Base-by-base conservation (phyloP, 1,284 basidiomycete genomes). In the Volvariella surrecta region DNA sequence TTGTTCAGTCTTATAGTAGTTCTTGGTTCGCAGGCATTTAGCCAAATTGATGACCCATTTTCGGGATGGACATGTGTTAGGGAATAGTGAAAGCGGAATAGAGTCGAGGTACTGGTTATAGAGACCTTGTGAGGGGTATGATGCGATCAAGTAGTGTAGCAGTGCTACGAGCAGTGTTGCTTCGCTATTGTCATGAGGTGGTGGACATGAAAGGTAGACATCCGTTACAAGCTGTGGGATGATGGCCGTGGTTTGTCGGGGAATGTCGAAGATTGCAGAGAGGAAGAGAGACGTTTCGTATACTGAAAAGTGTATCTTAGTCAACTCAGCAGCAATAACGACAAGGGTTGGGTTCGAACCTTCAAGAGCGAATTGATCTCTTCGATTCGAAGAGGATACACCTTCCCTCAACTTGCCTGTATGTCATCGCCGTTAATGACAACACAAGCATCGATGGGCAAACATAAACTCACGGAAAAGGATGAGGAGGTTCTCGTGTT, bases 351-450 rank as follows among this genome's bases (percentile, higher is more conserved):
- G 37, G 32, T 32, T 46, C 64, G 22, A 45, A 81, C 82, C 82
- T 74, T 85, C 79, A 7, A 77, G 45, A 3, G 78, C 69, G 52
- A 86, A 83, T 2, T 42, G 44, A 52, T 83, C 83, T 19, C 49
- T 60, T 45, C 82, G 67, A 24, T 64, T 62, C 2, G 77, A 74
- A 1, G 83, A 74, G 6, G 70, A 67, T 3, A 86, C 61, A 0
- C 82, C 82, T 58, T 86, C 82, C 43, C 82, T 67, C 6, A 86
- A 62, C 54, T 86, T 86, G 19, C 82, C 82, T 86, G 49, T 21
- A 20, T n/a, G n/a, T 22, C 4, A 42, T 16, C 4, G 7, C 28
- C 18, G 37, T 49, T 2, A 40, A 39, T 3, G 21, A 48, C 46
- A 30, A 41, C 9, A 34, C 20, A 11, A 37, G 17, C 21, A 9